A percentile compares a stretch with the other conserved stretches of the same genome.
Conservation (phyloP, 2,329 filamentous ascomycete species). For the Neonectria magnoliae region DNA sequence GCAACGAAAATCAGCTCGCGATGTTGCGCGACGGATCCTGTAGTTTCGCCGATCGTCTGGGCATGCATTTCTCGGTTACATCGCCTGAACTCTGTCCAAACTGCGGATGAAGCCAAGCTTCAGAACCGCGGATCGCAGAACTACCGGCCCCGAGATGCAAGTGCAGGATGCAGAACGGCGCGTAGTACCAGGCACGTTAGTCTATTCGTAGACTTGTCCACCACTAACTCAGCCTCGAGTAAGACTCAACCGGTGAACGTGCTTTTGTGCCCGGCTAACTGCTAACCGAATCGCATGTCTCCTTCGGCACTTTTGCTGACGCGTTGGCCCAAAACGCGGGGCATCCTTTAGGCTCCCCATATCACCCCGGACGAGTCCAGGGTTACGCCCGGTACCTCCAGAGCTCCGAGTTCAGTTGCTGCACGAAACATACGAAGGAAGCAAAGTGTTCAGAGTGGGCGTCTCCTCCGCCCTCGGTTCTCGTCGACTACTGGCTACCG, state of each 20-base stretch:
- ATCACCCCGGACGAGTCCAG: background rate
- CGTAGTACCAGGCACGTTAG: background rate
- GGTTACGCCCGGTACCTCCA: background rate
- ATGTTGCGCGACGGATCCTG: background rate
- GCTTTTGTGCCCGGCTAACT: background rate
- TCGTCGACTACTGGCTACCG: slow-evolving; percentile 10
- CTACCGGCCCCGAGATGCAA: no score
- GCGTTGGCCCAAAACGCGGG: background rate
- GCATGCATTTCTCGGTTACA: background rate
- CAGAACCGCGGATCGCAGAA: background rate
- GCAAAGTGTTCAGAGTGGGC: background rate
- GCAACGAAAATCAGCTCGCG: background rate
- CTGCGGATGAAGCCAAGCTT: background rate
- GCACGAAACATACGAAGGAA: slow-evolving; percentile 11
- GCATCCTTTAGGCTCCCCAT: background rate
- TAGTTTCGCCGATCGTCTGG: background rate
- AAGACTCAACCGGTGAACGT: background rate
- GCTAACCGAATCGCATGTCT: background rate
- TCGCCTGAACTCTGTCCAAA: background rate
- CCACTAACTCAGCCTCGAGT: background rate
- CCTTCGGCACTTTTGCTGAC: background rate
- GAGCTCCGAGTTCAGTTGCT: background rate
- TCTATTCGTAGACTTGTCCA: background rate
- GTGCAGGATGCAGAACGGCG: no score
- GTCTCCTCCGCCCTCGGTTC: background rate